Percentiles rank a stretch among this genome's conserved stretches.
Conservation (phyloP, 75 land plant species). For the Pinus albicaulis region DNA sequence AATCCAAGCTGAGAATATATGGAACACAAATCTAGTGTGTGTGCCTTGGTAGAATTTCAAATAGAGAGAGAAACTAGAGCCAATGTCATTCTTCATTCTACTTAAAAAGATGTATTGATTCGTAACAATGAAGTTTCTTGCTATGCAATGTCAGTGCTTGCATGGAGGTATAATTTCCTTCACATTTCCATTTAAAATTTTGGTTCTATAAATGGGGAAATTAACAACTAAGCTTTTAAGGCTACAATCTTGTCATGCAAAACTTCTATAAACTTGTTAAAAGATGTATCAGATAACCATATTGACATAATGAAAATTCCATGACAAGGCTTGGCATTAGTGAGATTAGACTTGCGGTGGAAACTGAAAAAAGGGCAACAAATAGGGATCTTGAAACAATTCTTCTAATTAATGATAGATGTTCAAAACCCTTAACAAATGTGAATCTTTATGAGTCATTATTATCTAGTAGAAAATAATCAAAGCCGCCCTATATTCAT, state of each 20-base stretch:
- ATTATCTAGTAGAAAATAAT: background rate
- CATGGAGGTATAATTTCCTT: background rate
- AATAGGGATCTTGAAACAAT: background rate
- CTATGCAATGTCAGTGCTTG: background rate
- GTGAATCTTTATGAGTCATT: too few species aligned
- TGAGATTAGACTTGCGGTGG: background rate
- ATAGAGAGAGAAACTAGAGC: background rate
- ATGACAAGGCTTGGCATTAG: background rate
- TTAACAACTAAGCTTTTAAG: background rate
- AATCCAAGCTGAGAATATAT: background rate
- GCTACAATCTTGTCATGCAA: background rate
- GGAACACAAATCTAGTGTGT: background rate
- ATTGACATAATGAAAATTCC: background rate
- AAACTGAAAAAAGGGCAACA: background rate
- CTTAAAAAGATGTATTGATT: background rate
- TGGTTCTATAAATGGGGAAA: background rate
- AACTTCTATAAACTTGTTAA: background rate
- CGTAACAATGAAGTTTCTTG: background rate
- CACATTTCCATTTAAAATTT: background rate
- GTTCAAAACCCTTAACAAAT: background rate
- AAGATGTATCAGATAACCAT: background rate
- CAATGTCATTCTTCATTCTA: background rate
- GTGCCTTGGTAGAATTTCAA: background rate
- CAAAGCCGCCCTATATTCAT: background rate
- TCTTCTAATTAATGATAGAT: background rate